Percentiles rank a stretch among this genome's conserved stretches.
phyloP scores from a whole-genome alignment of 73 alveolate species.

The Symbiodinium natans region DNA sequence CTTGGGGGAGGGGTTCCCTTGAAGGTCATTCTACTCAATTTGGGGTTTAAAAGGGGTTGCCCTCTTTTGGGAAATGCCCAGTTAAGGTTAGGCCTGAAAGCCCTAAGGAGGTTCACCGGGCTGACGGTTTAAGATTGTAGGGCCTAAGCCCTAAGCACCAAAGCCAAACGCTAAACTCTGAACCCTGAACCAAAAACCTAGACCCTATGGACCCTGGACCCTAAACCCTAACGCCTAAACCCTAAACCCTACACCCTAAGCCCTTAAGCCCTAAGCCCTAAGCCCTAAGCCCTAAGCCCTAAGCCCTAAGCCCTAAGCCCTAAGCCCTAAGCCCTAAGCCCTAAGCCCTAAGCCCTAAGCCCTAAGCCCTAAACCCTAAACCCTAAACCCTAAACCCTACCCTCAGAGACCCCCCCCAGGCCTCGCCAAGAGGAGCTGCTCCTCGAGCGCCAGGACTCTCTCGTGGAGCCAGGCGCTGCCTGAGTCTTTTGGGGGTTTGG shows the following conservation, averaged over 20 bases:
- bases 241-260: too few relatives aligned
- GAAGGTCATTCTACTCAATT: too few relatives aligned
- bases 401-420: background rate
- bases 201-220: too few relatives aligned
- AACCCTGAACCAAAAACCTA: too few relatives aligned
- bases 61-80: too few relatives aligned
- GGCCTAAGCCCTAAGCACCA: background rate
- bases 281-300: too few relatives aligned
- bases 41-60: too few relatives aligned
- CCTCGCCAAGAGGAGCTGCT: slow-evolving; percentile 30
- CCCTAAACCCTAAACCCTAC: background rate
- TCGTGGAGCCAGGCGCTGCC: background rate
- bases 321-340: background rate
- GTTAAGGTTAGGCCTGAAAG: background rate
- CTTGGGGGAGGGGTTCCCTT: background rate
- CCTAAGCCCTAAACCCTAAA: too few relatives aligned
- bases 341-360: background rate
- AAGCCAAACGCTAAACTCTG: too few relatives aligned
- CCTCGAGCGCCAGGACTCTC: slow-evolving; percentile 4
- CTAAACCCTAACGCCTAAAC: too few relatives aligned
- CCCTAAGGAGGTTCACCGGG: background rate
- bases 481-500: background rate
- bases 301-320: background rate
- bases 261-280: too few relatives aligned
- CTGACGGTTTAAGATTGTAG: background rate